These are phyloP conservation scores for Epicoccum sorghinum DNA, from an alignment of 2,329 filamentous ascomycete species.

Conservation along the genomic window DNA sequence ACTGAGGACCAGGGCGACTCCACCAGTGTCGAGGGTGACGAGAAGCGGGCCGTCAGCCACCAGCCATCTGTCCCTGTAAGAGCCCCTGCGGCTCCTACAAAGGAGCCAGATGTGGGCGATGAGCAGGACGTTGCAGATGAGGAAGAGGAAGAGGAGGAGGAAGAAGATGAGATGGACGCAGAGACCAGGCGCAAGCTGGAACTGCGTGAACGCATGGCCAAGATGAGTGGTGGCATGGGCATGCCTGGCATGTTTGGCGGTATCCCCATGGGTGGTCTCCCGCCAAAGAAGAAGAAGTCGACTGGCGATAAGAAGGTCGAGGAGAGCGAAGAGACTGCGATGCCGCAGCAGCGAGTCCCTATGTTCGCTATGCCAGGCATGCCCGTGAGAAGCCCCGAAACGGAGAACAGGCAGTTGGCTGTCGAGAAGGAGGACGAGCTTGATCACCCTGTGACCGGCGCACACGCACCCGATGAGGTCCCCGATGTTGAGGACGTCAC, in stretches of 20 bases:
- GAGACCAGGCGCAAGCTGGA: conserved; percentile 86
- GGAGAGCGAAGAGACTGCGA: conserved; percentile 38
- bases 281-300: conserved; percentile 58
- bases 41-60: conserved; percentile 57
- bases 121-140: conserved; percentile 59
- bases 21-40: conserved; percentile 76
- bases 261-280: conserved; percentile 64
- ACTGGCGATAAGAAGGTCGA: conserved; percentile 45
- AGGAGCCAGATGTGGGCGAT: conserved; percentile 55
- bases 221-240: conserved; percentile 97
- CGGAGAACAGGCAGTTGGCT: conserved; percentile 49
- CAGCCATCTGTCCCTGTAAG: conserved; percentile 24
- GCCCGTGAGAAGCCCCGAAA: conserved; percentile 58
- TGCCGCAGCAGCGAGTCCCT: conserved; percentile 53
- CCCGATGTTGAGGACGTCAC: conserved; percentile 61
- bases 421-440: conserved; percentile 61
- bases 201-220: conserved; percentile 92
- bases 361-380: conserved; percentile 74
- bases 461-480: conserved; percentile 53
- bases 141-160: conserved; percentile 68
- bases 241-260: conserved; percentile 90
- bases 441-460: conserved; percentile 50
- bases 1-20: conserved; percentile 66
- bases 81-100: conserved; percentile 49
- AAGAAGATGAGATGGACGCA: conserved; percentile 85